Base-by-base conservation (phyloP, 2,329 filamentous ascomycete species). In the Colletotrichum sp. region DNA sequence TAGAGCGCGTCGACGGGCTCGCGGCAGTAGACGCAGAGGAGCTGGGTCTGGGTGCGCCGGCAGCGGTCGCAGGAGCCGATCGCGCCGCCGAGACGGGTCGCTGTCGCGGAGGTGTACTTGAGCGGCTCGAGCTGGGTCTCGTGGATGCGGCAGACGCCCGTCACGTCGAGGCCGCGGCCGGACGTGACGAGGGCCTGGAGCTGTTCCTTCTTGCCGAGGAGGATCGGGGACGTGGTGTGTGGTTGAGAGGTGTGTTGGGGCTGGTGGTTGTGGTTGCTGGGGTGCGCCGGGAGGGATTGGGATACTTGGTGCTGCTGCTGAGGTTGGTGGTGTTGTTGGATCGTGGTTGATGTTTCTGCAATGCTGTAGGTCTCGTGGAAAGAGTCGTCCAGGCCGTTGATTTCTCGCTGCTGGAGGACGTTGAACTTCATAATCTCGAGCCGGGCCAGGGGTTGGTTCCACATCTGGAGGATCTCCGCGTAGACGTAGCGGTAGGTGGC, bases 381-480 rank as follows among this genome's bases (percentile, higher is more conserved):
- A 74, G 80, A 83, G 57, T 77, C 78, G 27, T 83, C 81, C 6
- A 75, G 70, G 34, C 79, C 80, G 1, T 55, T 76, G 27, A 69
- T 80, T 77, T 61, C 77, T 62, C 87, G 86, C 31, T 89, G 88
- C 69, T 88, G 88, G 51, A 93, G 83, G 6, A 90, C 87, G 75
- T 93, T 93, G 78, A 93, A 93, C 78, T 94, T 93, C 82, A 93
- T 87, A 33, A 94, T 89, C 79, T 94, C 92, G 2, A 93, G 86
- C 21, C 91, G 86, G 36, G 90, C 87, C 6, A 93, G 82, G 0
- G 91, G 91, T 70, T 91, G 88, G 3, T 87, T 85, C 92, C 92
- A 93, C 82, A 91, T 89, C 76, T 92, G 91, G 5, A 94, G 86
- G 82, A 93, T 88, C 81, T 93, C 91, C n/a, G 92, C 91, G 77